Evolutionary conservation across 345 rosid species (phyloP).

Genomic region (Salix udensis): DNA sequence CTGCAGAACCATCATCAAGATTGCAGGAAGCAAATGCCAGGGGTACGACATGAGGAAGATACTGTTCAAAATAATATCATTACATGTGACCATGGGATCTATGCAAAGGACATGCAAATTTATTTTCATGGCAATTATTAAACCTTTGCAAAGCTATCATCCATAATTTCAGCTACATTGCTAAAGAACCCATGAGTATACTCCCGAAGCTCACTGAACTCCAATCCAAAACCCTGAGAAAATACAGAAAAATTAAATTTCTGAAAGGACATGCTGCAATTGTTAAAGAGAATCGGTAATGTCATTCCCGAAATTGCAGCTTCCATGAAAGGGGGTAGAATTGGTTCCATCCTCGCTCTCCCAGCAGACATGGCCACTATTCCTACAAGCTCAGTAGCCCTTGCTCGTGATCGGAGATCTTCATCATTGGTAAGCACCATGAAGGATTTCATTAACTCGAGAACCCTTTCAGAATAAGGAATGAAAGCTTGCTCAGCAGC

Average conservation of each 20-base stretch:
- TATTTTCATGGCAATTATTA: constrained; percentile 17
- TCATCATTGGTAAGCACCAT: constrained; percentile 89
- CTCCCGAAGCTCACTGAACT: constrained; percentile 94
- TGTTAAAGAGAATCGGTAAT: constrained; percentile 11
- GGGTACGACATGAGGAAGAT: constrained; percentile 87
- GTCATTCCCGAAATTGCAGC: constrained; percentile 84
- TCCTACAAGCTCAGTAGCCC: constrained; percentile 99
- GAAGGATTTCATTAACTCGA: constrained; percentile 84
- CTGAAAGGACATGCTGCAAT: not conserved
- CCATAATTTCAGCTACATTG: constrained; percentile 93
- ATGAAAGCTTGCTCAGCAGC: constrained; percentile 96
- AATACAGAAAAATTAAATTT: constrained; percentile 15
- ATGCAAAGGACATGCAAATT: constrained; percentile 12
- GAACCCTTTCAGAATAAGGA: constrained; percentile 91
- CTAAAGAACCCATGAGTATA: constrained; percentile 98
- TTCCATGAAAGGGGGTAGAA: constrained; percentile 83
- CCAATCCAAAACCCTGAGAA: constrained; percentile 83
- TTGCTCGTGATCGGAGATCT: constrained; percentile 90
- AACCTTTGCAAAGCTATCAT: constrained; percentile 80
- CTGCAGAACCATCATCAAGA: constrained; percentile 98
- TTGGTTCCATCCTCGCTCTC: constrained; percentile 73
- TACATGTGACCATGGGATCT: constrained; percentile 5
- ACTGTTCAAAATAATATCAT: constrained; percentile 48
- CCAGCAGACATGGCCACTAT: constrained; percentile 98
- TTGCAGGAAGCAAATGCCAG: constrained; percentile 86